These are phyloP conservation scores for Vicia villosa DNA, from an alignment of 306 rosid species.

Conservation along the genomic window DNA sequence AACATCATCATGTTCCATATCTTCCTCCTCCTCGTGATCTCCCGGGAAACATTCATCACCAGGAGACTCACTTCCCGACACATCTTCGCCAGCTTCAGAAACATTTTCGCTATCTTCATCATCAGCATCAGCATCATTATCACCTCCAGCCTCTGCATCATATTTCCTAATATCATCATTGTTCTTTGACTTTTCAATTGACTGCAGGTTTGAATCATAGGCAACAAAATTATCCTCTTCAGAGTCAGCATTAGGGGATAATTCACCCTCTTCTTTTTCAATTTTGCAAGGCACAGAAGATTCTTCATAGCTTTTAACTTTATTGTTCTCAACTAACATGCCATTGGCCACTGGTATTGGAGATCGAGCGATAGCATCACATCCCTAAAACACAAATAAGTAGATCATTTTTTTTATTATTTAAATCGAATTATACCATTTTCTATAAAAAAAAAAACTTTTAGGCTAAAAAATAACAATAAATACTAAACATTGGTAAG, in stretches of 20 bases:
- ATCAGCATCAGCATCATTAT: slow-evolving; percentile 84
- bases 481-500: background rate
- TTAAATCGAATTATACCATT: background rate
- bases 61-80: slow-evolving; percentile 89
- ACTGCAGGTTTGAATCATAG: slow-evolving; percentile 51
- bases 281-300: slow-evolving; percentile 60
- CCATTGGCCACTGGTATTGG: slow-evolving; percentile 55
- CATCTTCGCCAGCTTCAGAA: slow-evolving; percentile 91
- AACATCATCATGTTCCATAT: slow-evolving; percentile 70
- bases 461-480: background rate
- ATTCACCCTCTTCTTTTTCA: slow-evolving; percentile 98
- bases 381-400: slow-evolving; percentile 57
- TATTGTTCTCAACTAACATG: slow-evolving; percentile 49
- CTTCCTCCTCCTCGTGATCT: slow-evolving; percentile 82
- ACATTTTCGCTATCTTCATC: slow-evolving; percentile 93
- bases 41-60: slow-evolving; percentile 87
- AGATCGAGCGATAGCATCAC: slow-evolving; percentile 45
- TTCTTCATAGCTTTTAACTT: slow-evolving; percentile 60
- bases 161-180: slow-evolving; percentile 52
- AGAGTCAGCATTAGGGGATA: slow-evolving; percentile 81
- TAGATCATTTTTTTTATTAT: background rate
- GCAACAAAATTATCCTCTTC: slow-evolving; percentile 85
- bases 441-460: background rate
- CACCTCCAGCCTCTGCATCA: slow-evolving; percentile 67
- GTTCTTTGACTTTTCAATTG: slow-evolving; percentile 52